Percentiles rank a stretch among this genome's conserved stretches.
Conservation (phyloP, 176 grass and related monocot species). For the Oryza rufipogon region DNA sequence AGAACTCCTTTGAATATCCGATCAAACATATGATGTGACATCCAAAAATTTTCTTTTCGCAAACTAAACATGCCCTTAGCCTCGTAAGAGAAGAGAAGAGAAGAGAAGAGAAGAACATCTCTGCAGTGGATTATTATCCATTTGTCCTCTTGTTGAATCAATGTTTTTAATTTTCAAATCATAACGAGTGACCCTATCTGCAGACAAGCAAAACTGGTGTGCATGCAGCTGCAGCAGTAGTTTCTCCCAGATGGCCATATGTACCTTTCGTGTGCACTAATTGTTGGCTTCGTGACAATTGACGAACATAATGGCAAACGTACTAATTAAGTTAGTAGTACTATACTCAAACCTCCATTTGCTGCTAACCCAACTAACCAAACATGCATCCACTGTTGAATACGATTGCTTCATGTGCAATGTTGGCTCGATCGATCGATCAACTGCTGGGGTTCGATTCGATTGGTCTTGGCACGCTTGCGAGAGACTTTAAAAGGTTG, state of each 20-base stretch:
- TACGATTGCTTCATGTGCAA: no score
- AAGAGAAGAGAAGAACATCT: no score
- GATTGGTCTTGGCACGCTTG: not conserved
- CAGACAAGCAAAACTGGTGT: not conserved
- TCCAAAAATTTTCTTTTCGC: no score
- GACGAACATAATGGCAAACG: not conserved
- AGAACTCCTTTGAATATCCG: no score
- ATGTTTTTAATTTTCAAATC: not conserved
- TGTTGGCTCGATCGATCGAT: no score
- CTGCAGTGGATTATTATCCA: no score
- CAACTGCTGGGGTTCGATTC: no score
- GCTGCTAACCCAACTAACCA: not conserved
- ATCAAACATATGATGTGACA: no score
- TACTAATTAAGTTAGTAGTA: not conserved
- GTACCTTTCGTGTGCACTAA: not conserved
- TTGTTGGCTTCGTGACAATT: not conserved
- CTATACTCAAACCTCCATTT: not conserved
- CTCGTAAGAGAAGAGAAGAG: no score
- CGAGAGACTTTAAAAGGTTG: not conserved
- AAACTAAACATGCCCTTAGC: no score
- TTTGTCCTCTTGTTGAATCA: not conserved
- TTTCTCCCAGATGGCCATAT: not conserved
- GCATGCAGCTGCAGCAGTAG: not conserved
- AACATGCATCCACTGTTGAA: not conserved
- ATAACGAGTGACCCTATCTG: not conserved